These are phyloP conservation scores for Lecanicillium sp. DNA, from an alignment of 2,329 filamentous ascomycete species.

Conservation along the genomic window DNA sequence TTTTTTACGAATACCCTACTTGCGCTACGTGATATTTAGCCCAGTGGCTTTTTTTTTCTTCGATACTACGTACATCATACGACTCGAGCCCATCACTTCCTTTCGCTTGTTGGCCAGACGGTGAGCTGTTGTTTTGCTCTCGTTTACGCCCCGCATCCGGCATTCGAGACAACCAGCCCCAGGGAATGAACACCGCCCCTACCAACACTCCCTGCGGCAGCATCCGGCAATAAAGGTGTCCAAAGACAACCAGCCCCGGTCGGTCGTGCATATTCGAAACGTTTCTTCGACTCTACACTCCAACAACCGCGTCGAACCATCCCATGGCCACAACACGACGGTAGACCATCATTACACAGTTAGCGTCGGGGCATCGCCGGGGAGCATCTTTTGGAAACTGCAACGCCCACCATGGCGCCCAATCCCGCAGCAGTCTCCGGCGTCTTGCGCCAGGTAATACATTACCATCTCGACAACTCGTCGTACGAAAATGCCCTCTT, in stretches of 20 bases:
- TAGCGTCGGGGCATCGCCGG: neutral
- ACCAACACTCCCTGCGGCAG: too few species aligned
- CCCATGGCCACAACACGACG: constrained; percentile 6
- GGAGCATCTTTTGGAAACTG: constrained; percentile 1
- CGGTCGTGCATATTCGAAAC: too few species aligned
- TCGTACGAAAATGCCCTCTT: constrained; percentile 87
- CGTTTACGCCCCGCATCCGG: constrained; percentile 4
- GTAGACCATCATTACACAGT: neutral
- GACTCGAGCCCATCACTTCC: too few species aligned
- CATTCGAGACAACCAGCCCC: neutral
- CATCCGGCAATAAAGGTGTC: too few species aligned
- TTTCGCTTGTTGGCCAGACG: too few species aligned
- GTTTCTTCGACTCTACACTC: too few species aligned
- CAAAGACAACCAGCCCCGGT: too few species aligned
- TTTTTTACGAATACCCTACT: too few species aligned
- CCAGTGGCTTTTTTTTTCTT: too few species aligned
- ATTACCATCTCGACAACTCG: constrained; percentile 80
- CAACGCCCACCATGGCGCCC: constrained; percentile 39
- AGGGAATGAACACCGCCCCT: too few species aligned
- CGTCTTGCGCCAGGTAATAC: constrained; percentile 51
- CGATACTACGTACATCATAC: too few species aligned
- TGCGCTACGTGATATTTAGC: too few species aligned
- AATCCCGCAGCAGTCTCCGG: constrained; percentile 40
- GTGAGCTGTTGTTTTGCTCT: constrained; percentile 7
- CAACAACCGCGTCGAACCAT: neutral